A percentile compares a stretch with the other conserved stretches of the same genome.
These are phyloP conservation scores for Chlorella sp. DNA, from an alignment of 139 green algal species.

Conservation along the genomic window DNA sequence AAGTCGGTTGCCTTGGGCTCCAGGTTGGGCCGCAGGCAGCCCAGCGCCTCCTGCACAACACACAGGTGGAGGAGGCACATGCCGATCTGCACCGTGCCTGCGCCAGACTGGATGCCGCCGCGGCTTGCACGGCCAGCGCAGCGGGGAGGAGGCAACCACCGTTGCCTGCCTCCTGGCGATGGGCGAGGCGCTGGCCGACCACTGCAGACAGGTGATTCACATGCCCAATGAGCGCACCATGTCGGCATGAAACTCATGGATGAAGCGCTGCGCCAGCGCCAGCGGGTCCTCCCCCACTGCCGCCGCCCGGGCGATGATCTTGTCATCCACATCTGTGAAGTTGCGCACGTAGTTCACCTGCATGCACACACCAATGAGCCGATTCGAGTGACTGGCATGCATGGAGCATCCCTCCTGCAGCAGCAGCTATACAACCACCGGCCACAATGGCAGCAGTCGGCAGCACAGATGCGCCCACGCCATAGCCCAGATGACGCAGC, in stretches of 20 bases:
- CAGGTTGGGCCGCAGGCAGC: constrained; percentile 84
- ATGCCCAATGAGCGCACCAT: constrained; percentile 59
- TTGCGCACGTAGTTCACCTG: constrained; percentile 73
- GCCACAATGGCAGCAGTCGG: no score
- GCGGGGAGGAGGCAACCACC: no score
- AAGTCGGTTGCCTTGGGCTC: constrained; percentile 94
- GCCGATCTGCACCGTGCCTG: no score
- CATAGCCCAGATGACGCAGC: constrained; percentile 71
- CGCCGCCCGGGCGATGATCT: constrained; percentile 94
- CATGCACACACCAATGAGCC: neutral
- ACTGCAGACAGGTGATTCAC: no score
- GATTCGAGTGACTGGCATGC: no score
- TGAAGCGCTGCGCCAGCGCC: constrained; percentile 82
- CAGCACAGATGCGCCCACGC: constrained; percentile 39
- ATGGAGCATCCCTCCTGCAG: no score
- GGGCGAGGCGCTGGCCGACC: no score
- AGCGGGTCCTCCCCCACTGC: constrained; percentile 78
- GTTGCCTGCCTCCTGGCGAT: no score
- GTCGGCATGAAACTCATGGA: constrained; percentile 94
- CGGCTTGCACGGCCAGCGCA: no score
- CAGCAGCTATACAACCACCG: no score
- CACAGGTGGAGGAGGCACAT: no score
- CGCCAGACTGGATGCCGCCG: no score
- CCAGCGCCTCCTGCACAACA: constrained; percentile 61
- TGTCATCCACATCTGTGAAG: constrained; percentile 96